Conservation (phyloP, 208 protist species). For the Borovskyia barvae region DNA sequence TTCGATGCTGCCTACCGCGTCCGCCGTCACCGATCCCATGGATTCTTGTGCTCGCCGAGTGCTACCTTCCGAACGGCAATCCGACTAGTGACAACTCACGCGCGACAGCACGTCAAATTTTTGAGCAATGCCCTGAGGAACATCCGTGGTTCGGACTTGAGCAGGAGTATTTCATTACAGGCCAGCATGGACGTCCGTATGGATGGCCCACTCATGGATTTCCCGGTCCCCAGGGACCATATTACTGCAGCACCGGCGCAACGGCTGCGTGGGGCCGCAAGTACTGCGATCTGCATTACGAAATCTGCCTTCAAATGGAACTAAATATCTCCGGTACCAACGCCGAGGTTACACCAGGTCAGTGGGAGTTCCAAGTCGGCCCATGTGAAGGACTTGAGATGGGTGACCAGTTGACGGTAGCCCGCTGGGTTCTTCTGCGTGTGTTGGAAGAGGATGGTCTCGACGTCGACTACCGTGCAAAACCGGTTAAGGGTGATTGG, state of each 20-base stretch:
- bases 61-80: slow-evolving; percentile 89
- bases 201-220: slow-evolving; percentile 91
- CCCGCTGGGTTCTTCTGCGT: slow-evolving; percentile 91
- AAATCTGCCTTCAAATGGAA: slow-evolving; percentile 81
- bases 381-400: slow-evolving; percentile 86
- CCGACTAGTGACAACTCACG: slow-evolving; percentile 93
- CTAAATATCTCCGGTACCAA: slow-evolving; percentile 93
- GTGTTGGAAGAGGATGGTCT: slow-evolving; percentile 68
- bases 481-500: slow-evolving; percentile 97
- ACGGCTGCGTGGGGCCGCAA: slow-evolving; percentile 81
- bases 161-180: slow-evolving; percentile 80
- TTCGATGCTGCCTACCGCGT: slow-evolving; percentile 66
- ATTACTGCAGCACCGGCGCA: slow-evolving; percentile 94
- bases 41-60: slow-evolving; percentile 89
- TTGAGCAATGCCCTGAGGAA: slow-evolving; percentile 74
- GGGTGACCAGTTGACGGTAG: slow-evolving; percentile 94
- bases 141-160: slow-evolving; percentile 88
- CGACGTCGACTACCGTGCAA: slow-evolving; percentile 86
- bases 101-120: slow-evolving; percentile 71
- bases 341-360: slow-evolving; percentile 95
- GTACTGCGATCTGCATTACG: slow-evolving; percentile 80
- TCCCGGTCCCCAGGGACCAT: slow-evolving; percentile 95
- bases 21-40: slow-evolving; percentile 80
- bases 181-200: slow-evolving; percentile 49
- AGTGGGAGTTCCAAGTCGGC: slow-evolving; percentile 98